These are phyloP conservation scores for Cucumis hystrix DNA, from an alignment of 306 rosid genomes.

Conservation along the genomic window DNA sequence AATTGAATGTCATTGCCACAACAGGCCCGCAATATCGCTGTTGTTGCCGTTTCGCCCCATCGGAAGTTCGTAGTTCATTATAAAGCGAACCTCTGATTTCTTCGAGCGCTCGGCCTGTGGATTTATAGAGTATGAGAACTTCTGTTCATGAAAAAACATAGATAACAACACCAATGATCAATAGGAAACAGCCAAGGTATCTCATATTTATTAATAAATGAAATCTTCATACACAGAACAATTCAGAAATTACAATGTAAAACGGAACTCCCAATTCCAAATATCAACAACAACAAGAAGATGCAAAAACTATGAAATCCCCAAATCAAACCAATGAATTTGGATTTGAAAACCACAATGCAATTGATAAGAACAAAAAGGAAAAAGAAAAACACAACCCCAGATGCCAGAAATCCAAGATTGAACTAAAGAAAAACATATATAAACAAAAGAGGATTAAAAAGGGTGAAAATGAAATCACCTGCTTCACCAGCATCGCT, in stretches of 20 bases:
- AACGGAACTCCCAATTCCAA: not conserved
- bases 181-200: not conserved
- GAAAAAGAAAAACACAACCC: not conserved
- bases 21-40: conserved; percentile 73
- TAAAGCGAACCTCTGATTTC: conserved; percentile 66
- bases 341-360: not conserved
- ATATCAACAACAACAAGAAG: not conserved
- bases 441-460: no score
- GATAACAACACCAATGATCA: conserved; percentile 6
- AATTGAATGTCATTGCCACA: conserved; percentile 72
- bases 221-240: not conserved
- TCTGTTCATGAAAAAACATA: not conserved
- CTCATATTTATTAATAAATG: not conserved
- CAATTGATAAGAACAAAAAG: not conserved
- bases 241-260: not conserved
- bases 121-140: conserved; percentile 9
- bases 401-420: not conserved
- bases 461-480: not conserved
- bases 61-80: conserved; percentile 80
- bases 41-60: conserved; percentile 90
- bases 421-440: not conserved
- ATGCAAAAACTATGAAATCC: not conserved
- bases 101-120: conserved; percentile 71
- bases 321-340: not conserved
- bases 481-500: conserved; percentile 98